Percentiles rank a stretch among this genome's conserved stretches.
Evolutionary conservation across 257 asterid genomes (phyloP).

Genomic region (Jacaranda copaia): DNA sequence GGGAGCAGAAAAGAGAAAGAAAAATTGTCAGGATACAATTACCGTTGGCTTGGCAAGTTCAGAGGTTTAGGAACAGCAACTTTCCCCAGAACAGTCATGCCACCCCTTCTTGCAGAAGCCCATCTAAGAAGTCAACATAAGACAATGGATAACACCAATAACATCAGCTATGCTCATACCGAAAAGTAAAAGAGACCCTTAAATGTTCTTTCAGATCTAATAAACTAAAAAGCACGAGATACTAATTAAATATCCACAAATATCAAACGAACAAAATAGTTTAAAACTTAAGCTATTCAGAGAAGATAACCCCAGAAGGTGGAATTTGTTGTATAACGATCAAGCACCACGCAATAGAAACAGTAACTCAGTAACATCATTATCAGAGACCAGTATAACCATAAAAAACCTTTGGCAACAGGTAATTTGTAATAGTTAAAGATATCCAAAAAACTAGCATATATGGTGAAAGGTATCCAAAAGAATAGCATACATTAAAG

Average conservation of each 20-base stretch:
- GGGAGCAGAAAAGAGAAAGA: background rate
- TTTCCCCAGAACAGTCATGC: conserved; percentile 93
- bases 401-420: too few relatives aligned
- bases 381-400: too few relatives aligned
- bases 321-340: background rate
- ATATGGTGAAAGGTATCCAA: too few relatives aligned
- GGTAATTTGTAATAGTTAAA: too few relatives aligned
- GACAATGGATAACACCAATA: conserved; percentile 6
- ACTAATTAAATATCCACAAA: conserved; percentile 9
- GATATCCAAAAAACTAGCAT: too few relatives aligned
- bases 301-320: conserved; percentile 19
- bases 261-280: conserved; percentile 1
- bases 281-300: background rate
- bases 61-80: conserved; percentile 97
- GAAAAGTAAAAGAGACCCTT: background rate
- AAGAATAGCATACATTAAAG: too few relatives aligned
- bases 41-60: conserved; percentile 98
- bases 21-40: conserved; percentile 28
- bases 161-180: conserved; percentile 13
- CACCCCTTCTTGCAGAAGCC: conserved; percentile 91
- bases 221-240: conserved; percentile 10
- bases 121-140: conserved; percentile 56
- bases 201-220: conserved; percentile 15
- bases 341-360: background rate
- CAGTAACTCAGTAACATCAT: too few relatives aligned